Percentiles rank a stretch among this genome's conserved stretches.
Evolutionary conservation across 805 yeast species (phyloP).

Genomic region (Deakozyma indianensis): DNA sequence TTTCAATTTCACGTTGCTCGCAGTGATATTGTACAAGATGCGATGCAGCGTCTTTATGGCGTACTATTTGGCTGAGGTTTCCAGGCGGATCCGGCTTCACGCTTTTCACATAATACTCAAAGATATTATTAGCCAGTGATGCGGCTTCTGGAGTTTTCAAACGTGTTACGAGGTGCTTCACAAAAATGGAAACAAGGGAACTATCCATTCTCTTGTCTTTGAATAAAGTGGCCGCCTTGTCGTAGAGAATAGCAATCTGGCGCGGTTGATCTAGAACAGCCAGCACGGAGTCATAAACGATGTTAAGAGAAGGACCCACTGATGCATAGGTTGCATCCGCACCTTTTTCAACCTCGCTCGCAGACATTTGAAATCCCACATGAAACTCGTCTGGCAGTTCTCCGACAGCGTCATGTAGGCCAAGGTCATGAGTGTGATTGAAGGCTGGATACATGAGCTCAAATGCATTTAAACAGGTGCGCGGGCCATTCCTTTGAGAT

Average conservation of each 20-base stretch:
- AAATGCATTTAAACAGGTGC: conserved; percentile 5
- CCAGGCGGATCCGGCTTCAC: conserved; percentile 1
- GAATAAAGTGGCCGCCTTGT: conserved; percentile 1
- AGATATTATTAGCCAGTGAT: conserved; percentile 5
- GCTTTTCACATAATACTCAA: conserved; percentile 4
- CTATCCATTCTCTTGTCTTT: not conserved
- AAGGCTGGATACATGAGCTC: conserved; percentile 5
- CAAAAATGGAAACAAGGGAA: conserved; percentile 7
- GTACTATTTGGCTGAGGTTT: not conserved
- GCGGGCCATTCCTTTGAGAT: conserved; percentile 5
- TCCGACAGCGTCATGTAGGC: not conserved
- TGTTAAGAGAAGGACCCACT: conserved; percentile 2
- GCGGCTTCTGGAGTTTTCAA: conserved; percentile 4
- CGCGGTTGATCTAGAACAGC: not conserved
- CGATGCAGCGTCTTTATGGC: not conserved
- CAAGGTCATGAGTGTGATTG: not conserved
- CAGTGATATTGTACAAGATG: conserved; percentile 2
- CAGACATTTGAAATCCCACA: not conserved
- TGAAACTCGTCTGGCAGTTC: not conserved
- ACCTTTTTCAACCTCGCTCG: not conserved
- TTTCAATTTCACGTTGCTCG: conserved; percentile 1
- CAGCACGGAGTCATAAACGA: conserved; percentile 8
- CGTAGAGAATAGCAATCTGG: conserved; percentile 3
- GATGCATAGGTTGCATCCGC: not conserved
- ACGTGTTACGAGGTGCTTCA: conserved; percentile 6